Evolutionary conservation across 768 basidiomycete genomes (phyloP).

Genomic region (Lepiota subincarnata): DNA sequence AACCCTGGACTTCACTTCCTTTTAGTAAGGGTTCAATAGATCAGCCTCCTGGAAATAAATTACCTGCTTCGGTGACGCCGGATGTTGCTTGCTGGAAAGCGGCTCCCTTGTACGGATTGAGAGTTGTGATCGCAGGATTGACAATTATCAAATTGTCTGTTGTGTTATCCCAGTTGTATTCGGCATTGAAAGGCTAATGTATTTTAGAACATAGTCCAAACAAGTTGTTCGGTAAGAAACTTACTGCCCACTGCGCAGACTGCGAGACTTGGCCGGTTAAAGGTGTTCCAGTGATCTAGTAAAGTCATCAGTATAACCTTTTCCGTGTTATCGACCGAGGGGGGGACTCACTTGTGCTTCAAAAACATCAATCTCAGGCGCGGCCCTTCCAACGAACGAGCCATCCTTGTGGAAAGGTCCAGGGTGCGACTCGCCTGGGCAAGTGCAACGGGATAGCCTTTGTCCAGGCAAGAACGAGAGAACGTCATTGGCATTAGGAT

Average conservation of each 20-base stretch:
- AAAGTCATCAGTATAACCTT: not conserved
- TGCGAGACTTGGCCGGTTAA: conserved; percentile 65
- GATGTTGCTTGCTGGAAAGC: conserved; percentile 84
- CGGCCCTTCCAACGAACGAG: conserved; percentile 72
- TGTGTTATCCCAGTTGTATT: conserved; percentile 67
- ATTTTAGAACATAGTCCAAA: conserved; percentile 1
- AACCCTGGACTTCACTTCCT: conserved; percentile 49
- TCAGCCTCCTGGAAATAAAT: conserved; percentile 12
- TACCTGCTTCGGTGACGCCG: conserved; percentile 57
- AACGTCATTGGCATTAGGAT: conserved; percentile 42
- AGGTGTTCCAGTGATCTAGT: conserved; percentile 29
- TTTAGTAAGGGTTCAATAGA: not conserved
- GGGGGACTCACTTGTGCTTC: conserved; percentile 61
- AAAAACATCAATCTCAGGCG: conserved; percentile 89
- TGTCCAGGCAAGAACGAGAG: conserved; percentile 89
- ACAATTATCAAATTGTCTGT: conserved; percentile 53
- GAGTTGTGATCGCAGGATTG: conserved; percentile 42
- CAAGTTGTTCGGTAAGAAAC: conserved; percentile 20
- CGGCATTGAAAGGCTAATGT: conserved; percentile 68
- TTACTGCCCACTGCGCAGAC: conserved; percentile 77
- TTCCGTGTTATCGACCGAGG: not conserved
- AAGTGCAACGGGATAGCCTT: conserved; percentile 84
- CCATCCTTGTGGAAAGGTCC: conserved; percentile 79
- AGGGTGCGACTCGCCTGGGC: conserved; percentile 79
- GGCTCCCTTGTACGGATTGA: conserved; percentile 73